Base-by-base conservation (phyloP, 768 basidiomycete genomes). In the Chiua virens region DNA sequence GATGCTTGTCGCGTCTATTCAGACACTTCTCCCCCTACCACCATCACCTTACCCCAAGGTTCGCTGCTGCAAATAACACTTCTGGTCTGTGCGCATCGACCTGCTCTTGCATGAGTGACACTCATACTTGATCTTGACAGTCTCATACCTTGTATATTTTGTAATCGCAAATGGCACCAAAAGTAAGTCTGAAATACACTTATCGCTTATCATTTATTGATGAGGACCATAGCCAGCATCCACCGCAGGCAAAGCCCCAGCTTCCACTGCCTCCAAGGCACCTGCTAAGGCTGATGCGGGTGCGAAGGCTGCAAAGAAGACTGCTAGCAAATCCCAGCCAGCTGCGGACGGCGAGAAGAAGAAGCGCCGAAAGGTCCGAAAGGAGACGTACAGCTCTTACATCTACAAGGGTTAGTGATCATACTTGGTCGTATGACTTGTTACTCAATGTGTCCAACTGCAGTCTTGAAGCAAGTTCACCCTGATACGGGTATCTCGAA, bases 401-500 rank as follows among this genome's bases (percentile, higher is more conserved):
- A 89, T 92, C 67, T 89, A 87, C 77, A 88, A 87, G 72, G 84
- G 85, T 85, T 40, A 52, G 76, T 56, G 11, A 1, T 3, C n/a
- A 28, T 15, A 21, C 13, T 22, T 21, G 21, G 20, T 14, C 17
- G 15, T 22, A 18, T 48, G 10, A 10, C 27, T 32, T 15, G 41
- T 36, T 39, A 32, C 21, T 58, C 21, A 59, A 32, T 22, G 4
- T 11, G 35, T 6, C 28, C 5, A 5, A n/a, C 18, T 27, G 0
- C 15, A 87, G 90, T 91, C 62, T 78, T 92, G 67, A 91, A 89
- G 78, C 90, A 92, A 74, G 91, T 92, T 52, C 91, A 92, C 79
- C 91, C 91, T 54, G 91, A 92, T 71, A 92, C 90, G 55, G 91
- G 90, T 84, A 91, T 92, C 75, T 91, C 89, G 47, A 91, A 88